Evolutionary conservation across 73 alveolate species (phyloP).

Genomic region (Diophrys appendiculata): DNA sequence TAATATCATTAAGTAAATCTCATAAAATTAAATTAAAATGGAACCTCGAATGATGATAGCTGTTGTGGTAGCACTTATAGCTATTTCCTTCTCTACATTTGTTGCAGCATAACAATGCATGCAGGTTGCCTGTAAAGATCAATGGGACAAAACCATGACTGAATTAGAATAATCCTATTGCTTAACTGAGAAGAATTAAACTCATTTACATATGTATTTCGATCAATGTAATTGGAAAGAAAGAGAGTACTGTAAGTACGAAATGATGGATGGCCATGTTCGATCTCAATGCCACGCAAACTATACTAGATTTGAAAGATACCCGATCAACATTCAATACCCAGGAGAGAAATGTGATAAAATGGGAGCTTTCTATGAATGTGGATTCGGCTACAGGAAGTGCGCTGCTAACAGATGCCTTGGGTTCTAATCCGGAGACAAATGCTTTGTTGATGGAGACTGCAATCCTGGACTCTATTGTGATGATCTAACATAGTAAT

Average conservation of each 20-base stretch:
- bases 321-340: neutral
- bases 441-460: conserved; percentile 21
- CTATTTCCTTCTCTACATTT: too few relatives aligned
- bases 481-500: neutral
- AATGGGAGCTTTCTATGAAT: conserved; percentile 44
- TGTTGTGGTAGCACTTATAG: too few relatives aligned
- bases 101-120: too few relatives aligned
- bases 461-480: conserved; percentile 48
- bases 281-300: neutral
- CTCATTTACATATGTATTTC: neutral
- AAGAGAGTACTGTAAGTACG: neutral
- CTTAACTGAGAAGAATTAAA: neutral
- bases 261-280: neutral
- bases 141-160: neutral
- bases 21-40: too few relatives aligned
- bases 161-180: neutral
- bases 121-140: conserved; percentile 1
- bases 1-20: too few relatives aligned
- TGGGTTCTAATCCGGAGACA: conserved; percentile 25
- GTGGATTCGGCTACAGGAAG: conserved; percentile 33
- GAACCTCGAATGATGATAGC: too few relatives aligned
- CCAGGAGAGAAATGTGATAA: conserved; percentile 53
- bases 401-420: conserved; percentile 56
- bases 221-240: neutral
- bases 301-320: conserved; percentile 3